phyloP scores from a whole-genome alignment of 2,329 filamentous ascomycete genomes.

The Achaetomium macrosporum region DNA sequence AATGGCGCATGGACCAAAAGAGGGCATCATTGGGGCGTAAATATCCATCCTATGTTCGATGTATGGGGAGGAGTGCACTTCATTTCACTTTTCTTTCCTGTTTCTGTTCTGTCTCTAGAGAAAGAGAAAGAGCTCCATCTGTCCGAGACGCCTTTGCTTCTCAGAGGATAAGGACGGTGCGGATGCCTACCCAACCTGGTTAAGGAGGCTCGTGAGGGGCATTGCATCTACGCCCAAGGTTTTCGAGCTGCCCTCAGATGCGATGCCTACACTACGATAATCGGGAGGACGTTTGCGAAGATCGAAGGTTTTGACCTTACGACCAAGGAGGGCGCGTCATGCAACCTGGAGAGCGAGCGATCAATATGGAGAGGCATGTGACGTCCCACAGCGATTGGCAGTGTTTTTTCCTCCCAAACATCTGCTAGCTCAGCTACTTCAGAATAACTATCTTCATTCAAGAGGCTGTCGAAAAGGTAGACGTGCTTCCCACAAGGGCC shows the following conservation, averaged over 20 bases:
- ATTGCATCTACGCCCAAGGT: no score
- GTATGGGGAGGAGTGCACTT: constrained; percentile 3
- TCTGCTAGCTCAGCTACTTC: not conserved
- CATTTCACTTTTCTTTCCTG: constrained; percentile 6
- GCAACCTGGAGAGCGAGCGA: not conserved
- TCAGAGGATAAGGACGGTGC: not conserved
- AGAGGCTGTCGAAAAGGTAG: constrained; percentile 3
- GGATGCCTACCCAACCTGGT: no score
- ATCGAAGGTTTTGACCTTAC: no score
- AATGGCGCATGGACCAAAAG: constrained; percentile 39
- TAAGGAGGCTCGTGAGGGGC: not conserved
- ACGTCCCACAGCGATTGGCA: not conserved
- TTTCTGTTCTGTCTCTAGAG: constrained; percentile 5
- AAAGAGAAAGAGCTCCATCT: not conserved
- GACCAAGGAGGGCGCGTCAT: not conserved
- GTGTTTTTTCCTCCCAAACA: not conserved
- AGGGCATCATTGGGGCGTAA: constrained; percentile 27
- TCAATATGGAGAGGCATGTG: not conserved
- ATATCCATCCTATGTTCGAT: constrained; percentile 17
- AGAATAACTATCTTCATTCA: not conserved
- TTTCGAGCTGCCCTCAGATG: no score
- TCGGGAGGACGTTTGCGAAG: no score
- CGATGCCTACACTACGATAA: no score
- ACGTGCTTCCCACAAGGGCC: constrained; percentile 9
- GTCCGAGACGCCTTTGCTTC: not conserved